Percentiles rank a stretch among this genome's conserved stretches.
Evolutionary conservation across 148 eudicot genomes (phyloP).

Genomic region (Rhododendron williamsianum): DNA sequence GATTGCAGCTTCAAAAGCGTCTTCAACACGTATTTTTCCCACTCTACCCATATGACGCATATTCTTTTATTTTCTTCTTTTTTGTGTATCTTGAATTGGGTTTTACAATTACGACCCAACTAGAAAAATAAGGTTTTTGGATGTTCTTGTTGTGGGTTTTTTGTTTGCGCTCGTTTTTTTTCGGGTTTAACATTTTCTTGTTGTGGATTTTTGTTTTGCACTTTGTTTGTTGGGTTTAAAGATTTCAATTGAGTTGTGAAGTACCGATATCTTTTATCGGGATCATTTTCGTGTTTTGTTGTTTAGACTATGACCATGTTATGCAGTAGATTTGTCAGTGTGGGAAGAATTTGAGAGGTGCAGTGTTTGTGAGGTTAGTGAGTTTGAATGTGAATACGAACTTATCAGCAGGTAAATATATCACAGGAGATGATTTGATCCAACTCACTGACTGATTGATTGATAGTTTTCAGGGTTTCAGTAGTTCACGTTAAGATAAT

Average conservation of each 20-base stretch:
- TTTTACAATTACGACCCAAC: background rate
- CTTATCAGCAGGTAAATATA: background rate
- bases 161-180: background rate
- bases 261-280: background rate
- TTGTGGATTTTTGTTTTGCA: background rate
- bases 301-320: background rate
- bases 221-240: background rate
- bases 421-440: background rate
- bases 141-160: background rate
- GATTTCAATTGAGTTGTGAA: background rate
- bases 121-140: background rate
- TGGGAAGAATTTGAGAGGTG: background rate
- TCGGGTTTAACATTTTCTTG: background rate
- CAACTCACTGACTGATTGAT: background rate
- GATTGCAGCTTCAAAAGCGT: constrained; percentile 68
- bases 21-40: constrained; percentile 42
- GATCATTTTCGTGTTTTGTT: background rate
- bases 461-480: background rate
- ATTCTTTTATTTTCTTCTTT: background rate
- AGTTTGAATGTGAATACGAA: background rate
- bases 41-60: background rate
- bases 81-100: background rate
- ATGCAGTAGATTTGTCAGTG: background rate
- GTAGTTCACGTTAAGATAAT: background rate
- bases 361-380: background rate